Evolutionary conservation across 2,329 filamentous ascomycete genomes (phyloP), one percentile per base, ranked within the genome.

Genomic region (Cercospora sp.): DNA sequence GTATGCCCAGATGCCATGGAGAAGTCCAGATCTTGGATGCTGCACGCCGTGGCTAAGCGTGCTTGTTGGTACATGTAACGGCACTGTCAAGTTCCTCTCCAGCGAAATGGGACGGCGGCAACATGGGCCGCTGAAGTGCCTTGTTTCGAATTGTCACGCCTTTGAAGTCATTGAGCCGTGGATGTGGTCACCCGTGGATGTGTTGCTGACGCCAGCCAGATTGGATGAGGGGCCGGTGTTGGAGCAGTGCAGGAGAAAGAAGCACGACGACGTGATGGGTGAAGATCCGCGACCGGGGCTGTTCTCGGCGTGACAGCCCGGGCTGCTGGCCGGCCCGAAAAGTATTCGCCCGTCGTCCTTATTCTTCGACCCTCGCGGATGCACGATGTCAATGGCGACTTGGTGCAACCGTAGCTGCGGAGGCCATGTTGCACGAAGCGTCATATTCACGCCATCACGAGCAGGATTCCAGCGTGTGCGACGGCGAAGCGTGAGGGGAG

Each of bases 231-330:
- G 45, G 45, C 45, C 18, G 45, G 20, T 48, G 18, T 23, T 10
- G 45, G 45, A 48, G 45, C 20, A 18, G 45, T 42, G 45, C 45
- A 23, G 45, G 42, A 48, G n/a, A 10, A 23, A 48, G 20, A 48
- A 48, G 45, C 45, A 48, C 53, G 12, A 18, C 55, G 55, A 36
- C 5, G 16, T 31, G 30, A 12, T 36, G 55, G 36, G 55, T 36
- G 28, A 59, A 59, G 55, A 59, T 33, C 31, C 16, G 28, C 55
- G 31, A 59, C 31, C 55, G 55, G 55, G 55, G 30, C 60, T 62
- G 60, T 62, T 62, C 60, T 62, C 60, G 60, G 60, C 26, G 40
- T 28, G 40, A 62, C 12, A 3, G 28, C 26, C 60, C 60, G 60
- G 42, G 10, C 23, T 13, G 42, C n/a, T 18, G 33, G n/a, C 28